A percentile compares a stretch with the other conserved stretches of the same genome.
These are phyloP conservation scores for Xylariales sp. DNA, from an alignment of 2,329 filamentous ascomycete species.

Conservation along the genomic window DNA sequence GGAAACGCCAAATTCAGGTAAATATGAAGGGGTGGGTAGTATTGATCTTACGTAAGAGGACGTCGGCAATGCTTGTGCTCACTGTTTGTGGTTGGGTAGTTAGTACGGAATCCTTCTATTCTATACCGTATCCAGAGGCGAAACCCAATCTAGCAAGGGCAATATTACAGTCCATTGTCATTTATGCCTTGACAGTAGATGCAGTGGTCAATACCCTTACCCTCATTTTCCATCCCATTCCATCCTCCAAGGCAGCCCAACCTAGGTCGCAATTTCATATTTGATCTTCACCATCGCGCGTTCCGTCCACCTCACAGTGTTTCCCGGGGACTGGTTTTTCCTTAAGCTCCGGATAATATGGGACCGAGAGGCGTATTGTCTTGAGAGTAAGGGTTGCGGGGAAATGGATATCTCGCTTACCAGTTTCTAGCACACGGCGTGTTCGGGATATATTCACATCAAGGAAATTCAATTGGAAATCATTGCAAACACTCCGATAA, in stretches of 20 bases:
- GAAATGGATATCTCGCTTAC: not conserved
- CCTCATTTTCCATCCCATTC: not conserved
- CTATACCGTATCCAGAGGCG: not conserved
- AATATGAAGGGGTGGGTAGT: not conserved
- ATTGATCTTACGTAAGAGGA: not conserved
- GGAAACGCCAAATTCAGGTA: not conserved
- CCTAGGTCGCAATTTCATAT: not conserved
- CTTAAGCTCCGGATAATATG: not conserved
- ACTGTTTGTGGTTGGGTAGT: not conserved
- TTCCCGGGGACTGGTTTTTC: not conserved
- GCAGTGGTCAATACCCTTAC: not conserved
- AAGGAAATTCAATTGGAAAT: no score
- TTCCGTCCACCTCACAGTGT: not conserved
- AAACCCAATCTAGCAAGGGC: not conserved
- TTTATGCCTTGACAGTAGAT: not conserved
- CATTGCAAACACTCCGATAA: not conserved
- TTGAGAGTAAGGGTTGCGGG: not conserved
- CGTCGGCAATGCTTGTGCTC: no score
- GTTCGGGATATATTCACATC: not conserved
- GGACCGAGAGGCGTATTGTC: not conserved
- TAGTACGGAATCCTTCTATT: not conserved
- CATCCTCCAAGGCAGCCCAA: not conserved
- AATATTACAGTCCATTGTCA: not conserved
- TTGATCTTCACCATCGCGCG: not conserved
- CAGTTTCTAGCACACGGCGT: not conserved